Evolutionary conservation across 257 asterid genomes (phyloP).

Genomic region (Schizonepeta tenuifolia): DNA sequence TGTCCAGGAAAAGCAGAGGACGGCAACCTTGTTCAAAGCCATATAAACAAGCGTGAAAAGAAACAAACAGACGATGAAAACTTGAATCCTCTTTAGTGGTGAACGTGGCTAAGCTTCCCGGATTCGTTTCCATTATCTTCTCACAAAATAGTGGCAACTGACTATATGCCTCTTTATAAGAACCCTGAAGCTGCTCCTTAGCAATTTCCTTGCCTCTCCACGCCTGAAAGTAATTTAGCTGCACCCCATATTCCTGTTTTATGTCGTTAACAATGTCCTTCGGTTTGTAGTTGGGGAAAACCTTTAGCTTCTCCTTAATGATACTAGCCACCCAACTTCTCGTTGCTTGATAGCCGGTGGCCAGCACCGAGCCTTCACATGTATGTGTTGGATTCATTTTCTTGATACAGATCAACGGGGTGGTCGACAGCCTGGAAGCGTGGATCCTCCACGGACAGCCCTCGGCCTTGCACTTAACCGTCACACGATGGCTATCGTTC

Average conservation of each 20-base stretch:
- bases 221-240: slow-evolving; percentile 94
- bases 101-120: slow-evolving; percentile 94
- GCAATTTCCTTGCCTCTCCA: slow-evolving; percentile 99
- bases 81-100: slow-evolving; percentile 91
- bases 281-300: slow-evolving; percentile 87
- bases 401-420: slow-evolving; percentile 93
- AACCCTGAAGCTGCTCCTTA: slow-evolving; percentile 99
- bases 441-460: slow-evolving; percentile 99
- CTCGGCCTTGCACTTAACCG: slow-evolving; percentile 95
- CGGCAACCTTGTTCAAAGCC: slow-evolving; percentile 96
- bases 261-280: slow-evolving; percentile 94
- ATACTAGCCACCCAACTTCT: slow-evolving; percentile 99
- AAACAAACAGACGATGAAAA: slow-evolving; percentile 90
- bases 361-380: slow-evolving; percentile 78
- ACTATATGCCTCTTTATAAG: slow-evolving; percentile 91
- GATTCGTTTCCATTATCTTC: slow-evolving; percentile 91
- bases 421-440: slow-evolving; percentile 92
- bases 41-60: slow-evolving; percentile 82
- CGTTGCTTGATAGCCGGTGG: slow-evolving; percentile 84
- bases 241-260: slow-evolving; percentile 92
- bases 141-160: slow-evolving; percentile 87
- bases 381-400: slow-evolving; percentile 91
- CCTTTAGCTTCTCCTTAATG: slow-evolving; percentile 88
- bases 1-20: slow-evolving; percentile 88
- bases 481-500: slow-evolving; percentile 96